These are phyloP conservation scores for Aspergillus hortae DNA, from an alignment of 2,329 filamentous ascomycete species.

Conservation along the genomic window DNA sequence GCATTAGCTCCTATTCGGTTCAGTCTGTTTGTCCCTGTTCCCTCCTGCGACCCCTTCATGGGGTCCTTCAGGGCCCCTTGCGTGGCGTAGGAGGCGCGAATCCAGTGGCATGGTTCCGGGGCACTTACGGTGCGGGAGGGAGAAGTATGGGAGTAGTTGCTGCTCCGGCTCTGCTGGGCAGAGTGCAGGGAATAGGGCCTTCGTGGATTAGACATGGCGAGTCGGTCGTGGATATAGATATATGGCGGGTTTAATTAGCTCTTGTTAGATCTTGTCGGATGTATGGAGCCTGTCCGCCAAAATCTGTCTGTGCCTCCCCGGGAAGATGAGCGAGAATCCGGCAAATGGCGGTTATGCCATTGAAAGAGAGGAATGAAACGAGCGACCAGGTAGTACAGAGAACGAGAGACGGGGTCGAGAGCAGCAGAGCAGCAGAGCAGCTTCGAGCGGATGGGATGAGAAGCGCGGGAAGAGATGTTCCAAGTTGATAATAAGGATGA, in stretches of 20 bases:
- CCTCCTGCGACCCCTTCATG: neutral
- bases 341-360: neutral
- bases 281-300: no score
- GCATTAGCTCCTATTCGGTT: neutral
- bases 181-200: slow-evolving; percentile 1
- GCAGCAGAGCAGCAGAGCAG: no score
- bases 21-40: neutral
- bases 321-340: neutral
- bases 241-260: no score
- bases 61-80: neutral
- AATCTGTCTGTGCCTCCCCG: no score
- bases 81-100: neutral
- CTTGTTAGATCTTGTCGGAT: no score
- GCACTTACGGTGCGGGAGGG: slow-evolving; percentile 3
- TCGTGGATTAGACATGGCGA: neutral
- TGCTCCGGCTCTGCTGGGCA: slow-evolving; percentile 5
- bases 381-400: neutral
- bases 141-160: slow-evolving; percentile 7
- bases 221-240: neutral
- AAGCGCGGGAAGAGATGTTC: neutral
- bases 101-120: neutral
- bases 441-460: neutral
- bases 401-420: neutral
- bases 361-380: neutral
- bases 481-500: neutral